Base-by-base conservation (phyloP, 768 basidiomycete genomes). In the Thelephora aurantiotincta region DNA sequence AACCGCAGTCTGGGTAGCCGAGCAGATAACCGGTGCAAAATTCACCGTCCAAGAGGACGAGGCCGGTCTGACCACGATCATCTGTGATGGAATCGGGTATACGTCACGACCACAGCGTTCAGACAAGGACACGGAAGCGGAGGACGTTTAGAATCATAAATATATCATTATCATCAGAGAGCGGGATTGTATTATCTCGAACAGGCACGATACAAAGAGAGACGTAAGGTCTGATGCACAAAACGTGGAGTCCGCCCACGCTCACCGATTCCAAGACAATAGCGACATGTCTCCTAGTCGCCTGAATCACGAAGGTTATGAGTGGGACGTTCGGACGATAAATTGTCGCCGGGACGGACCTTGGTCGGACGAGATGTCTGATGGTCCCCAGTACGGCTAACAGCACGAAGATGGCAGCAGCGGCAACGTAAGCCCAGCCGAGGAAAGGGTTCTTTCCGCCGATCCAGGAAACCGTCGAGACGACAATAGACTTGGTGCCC, bases 361-460 rank as follows among this genome's bases (percentile, higher is more conserved):
- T 82, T 51, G 96, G 96, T 60, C 82, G 91, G 65, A 97, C 74
- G 49, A 96, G 67, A 67, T 99, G 94, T 50, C 92, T 77, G 44
- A 86, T 76, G n/a, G 91, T 87, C 20, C 96, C 90, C 20, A 80
- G 72, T 44, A 98, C 63, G 20, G 89, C 92, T 36, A 99, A 76
- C 11, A 88, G 69, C 14, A 97, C 80, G 60, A 96, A 97, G 13
- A 97, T 71, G 14, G 74, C 77, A 1, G 93, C 80, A 1, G 91
- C 78, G 13, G 82, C 93, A 41, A 99, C 82, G 58, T 99, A 99
- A 2, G 92, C 89, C 91, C 93, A 98, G 6, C 96, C 96, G 16
- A 99, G 72, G 80, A 99, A 99, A 1, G 92, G 81, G 57, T 99
- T 97, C 68, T 94, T 93, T 35, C 96, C 96, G 11, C 96, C 96